Conservation (phyloP, 768 basidiomycete genomes). For the Mrakia frigida region DNA sequence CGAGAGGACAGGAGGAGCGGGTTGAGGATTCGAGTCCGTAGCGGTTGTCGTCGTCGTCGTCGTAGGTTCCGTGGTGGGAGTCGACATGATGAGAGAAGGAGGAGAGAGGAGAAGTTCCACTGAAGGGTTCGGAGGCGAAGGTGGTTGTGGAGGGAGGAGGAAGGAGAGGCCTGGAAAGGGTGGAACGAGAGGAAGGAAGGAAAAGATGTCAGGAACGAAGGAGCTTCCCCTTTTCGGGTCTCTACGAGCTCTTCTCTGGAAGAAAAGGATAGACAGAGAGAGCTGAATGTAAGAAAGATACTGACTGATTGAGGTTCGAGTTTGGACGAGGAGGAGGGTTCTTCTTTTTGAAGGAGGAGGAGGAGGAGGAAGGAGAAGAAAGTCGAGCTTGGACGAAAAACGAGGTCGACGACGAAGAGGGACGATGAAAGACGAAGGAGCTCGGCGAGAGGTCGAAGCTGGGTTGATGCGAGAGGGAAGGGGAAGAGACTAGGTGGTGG, state of each 20-base stretch:
- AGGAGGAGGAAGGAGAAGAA: conserved; percentile 2
- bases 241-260: not conserved
- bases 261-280: not conserved
- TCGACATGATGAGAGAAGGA: not conserved
- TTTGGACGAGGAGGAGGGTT: not conserved
- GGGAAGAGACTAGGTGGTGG: too few species aligned
- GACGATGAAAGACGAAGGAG: too few species aligned
- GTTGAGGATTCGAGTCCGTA: not conserved
- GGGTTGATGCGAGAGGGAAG: too few species aligned
- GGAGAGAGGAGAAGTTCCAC: not conserved
- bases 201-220: not conserved
- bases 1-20: conserved; percentile 12
- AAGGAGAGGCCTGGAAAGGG: not conserved
- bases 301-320: not conserved
- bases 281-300: not conserved
- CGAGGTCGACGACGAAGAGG: not conserved
- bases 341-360: not conserved
- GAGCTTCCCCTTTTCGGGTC: not conserved
- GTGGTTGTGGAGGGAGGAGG: not conserved
- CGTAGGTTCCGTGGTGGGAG: conserved; percentile 2
- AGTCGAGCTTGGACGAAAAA: not conserved
- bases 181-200: not conserved
- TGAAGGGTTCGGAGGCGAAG: not conserved
- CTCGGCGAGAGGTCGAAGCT: too few species aligned
- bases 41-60: not conserved